Conservation (phyloP, 768 basidiomycete genomes). For the Coprinopsis strossmayeri region DNA sequence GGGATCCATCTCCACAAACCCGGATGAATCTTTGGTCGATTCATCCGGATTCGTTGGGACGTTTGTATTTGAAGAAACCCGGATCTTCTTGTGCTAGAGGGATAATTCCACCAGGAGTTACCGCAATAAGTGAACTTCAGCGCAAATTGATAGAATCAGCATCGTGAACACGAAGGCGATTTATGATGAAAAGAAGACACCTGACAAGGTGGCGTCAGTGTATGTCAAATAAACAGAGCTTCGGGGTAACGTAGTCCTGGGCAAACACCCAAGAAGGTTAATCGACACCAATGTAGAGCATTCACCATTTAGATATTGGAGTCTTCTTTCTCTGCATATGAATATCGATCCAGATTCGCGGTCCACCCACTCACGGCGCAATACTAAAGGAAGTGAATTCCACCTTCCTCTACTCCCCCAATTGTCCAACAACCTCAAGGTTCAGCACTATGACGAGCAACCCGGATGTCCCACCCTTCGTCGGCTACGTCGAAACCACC, state of each 20-base stretch:
- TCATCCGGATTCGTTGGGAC: background rate
- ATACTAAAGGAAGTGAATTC: constrained; percentile 25
- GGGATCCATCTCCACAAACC: constrained; percentile 1
- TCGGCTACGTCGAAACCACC: constrained; percentile 77
- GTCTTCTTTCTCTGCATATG: constrained; percentile 15
- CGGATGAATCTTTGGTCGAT: background rate
- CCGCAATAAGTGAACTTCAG: constrained; percentile 13
- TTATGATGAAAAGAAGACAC: constrained; percentile 23
- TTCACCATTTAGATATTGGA: constrained; percentile 9
- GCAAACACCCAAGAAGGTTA: constrained; percentile 31
- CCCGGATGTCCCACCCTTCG: constrained; percentile 60
- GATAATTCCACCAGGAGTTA: background rate
- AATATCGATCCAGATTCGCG: constrained; percentile 23
- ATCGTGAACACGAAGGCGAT: constrained; percentile 14
- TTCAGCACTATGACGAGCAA: constrained; percentile 44
- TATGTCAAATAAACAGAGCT: constrained; percentile 34
- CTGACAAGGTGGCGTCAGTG: constrained; percentile 38
- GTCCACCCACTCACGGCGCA: constrained; percentile 10
- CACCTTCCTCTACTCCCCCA: constrained; percentile 36
- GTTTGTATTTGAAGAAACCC: constrained; percentile 2
- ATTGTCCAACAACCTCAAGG: constrained; percentile 55
- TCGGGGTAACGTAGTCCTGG: constrained; percentile 35
- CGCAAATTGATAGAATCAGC: constrained; percentile 12
- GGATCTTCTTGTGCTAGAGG: constrained; percentile 4
- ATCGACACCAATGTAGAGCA: constrained; percentile 33